Base-by-base conservation (phyloP, 106 monocot species). In the Iris macrosiphon region DNA sequence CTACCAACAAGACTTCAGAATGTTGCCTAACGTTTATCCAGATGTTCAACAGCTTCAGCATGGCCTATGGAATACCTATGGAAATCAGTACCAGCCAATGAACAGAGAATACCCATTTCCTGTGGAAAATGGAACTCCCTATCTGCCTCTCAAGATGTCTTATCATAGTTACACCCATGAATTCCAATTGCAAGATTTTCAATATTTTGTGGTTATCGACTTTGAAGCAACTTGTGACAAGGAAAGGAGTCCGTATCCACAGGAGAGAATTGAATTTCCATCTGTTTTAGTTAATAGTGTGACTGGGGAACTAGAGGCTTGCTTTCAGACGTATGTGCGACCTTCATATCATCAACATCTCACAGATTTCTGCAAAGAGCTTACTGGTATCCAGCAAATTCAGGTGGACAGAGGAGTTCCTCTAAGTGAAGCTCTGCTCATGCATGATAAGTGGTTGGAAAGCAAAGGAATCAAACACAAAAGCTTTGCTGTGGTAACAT, bases 211-310 rank as follows among this genome's bases (percentile, higher is more conserved):
- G 59, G 93, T 93, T 41, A 81, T 88, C 29, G 93, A 93, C 57
- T 93, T 93, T 55, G 93, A 93, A 62, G 93, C 93, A 60, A 93
- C 93, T 43, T 88, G 93, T 65, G 93, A 93, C 48, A 81, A 88
- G 64, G 84, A 78, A 26, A 80, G 61, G 25, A 77, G 72, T 14
- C 63, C 52, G 24, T 51, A 72, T 26, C 93, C 93, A 15, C 88
- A 93, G 61, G 93, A 93, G 53, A 93, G 88, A 27, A 93, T 93
- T 55, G 93, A 93, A 55, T 84, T 94, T 42, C 93, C 88, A 31
- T 94, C 93, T 57, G 93, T 94, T 60, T 15, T 94, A 60, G 84
- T 94, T 58, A 88, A 88, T 57, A 76, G 84, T 63, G 45, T 56
- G 23, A 94, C 81, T 79, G 94, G 94, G 28, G 75, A 78, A 43